Percentiles rank a stretch among this genome's conserved stretches.
Conservation (phyloP, 1,284 basidiomycete genomes). For the Ceratobasidium sp. region DNA sequence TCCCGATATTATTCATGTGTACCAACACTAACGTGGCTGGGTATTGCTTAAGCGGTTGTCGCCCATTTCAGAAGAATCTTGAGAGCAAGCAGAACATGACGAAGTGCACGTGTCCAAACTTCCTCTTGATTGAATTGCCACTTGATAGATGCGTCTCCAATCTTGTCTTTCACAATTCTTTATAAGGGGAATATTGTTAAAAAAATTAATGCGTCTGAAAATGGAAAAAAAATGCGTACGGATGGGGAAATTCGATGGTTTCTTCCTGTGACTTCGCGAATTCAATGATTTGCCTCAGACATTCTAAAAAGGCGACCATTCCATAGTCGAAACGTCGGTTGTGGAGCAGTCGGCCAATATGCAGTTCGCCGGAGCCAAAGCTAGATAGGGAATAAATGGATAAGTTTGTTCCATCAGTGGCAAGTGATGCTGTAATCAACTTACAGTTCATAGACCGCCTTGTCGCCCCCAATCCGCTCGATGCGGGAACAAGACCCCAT, state of each 20-base stretch:
- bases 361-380: constrained; percentile 84
- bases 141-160: constrained; percentile 93
- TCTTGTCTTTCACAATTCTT: constrained; percentile 92
- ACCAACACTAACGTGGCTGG: too few species aligned
- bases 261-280: constrained; percentile 76
- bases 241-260: constrained; percentile 80
- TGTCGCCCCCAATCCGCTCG: constrained; percentile 81
- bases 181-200: constrained; percentile 8
- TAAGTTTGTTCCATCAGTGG: background rate
- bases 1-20: too few species aligned
- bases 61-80: constrained; percentile 87
- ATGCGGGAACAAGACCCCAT: constrained; percentile 94
- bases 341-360: constrained; percentile 86
- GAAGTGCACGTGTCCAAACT: constrained; percentile 91
- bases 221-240: constrained; percentile 59
- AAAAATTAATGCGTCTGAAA: background rate
- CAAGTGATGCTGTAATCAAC: constrained; percentile 39
- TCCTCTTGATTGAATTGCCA: constrained; percentile 95
- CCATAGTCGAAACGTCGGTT: constrained; percentile 95
- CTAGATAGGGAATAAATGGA: constrained; percentile 39
- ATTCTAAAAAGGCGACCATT: constrained; percentile 95
- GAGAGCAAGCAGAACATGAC: constrained; percentile 87
- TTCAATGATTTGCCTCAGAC: constrained; percentile 88
- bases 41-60: constrained; percentile 55
- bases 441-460: constrained; percentile 85